Percentiles rank a stretch among this genome's conserved stretches.
phyloP scores from a whole-genome alignment of 306 rosid species.

The Lotus japonicus region DNA sequence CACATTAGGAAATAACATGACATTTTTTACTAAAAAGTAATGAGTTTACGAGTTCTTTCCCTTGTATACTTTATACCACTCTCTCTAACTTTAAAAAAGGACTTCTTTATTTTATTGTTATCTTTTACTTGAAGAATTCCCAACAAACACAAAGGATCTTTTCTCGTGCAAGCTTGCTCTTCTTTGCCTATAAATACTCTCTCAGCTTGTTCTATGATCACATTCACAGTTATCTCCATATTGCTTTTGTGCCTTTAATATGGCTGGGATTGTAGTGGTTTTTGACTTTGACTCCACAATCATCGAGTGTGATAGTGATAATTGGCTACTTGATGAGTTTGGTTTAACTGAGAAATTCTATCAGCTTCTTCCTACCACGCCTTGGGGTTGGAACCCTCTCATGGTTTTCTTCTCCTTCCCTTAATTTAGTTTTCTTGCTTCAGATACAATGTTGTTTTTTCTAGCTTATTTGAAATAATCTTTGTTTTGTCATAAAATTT shows the following conservation, averaged over 20 bases:
- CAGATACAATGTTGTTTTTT: background rate
- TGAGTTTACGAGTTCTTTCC: too few species aligned
- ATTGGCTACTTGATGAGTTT: slow-evolving; percentile 56
- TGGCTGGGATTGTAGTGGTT: slow-evolving; percentile 40
- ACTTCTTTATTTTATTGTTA: too few species aligned
- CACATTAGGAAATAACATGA: too few species aligned
- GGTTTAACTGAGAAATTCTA: slow-evolving; percentile 42
- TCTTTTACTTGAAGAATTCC: too few species aligned
- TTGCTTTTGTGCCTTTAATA: slow-evolving; percentile 6
- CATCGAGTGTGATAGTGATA: slow-evolving; percentile 60
- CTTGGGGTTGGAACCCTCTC: slow-evolving; percentile 59
- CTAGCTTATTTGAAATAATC: background rate
- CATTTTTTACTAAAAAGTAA: too few species aligned
- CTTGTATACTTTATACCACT: too few species aligned
- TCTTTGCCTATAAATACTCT: slow-evolving; percentile 8
- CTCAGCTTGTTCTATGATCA: background rate
- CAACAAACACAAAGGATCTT: too few species aligned
- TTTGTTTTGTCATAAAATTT: background rate
- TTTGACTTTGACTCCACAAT: slow-evolving; percentile 66
- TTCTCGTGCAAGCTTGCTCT: background rate
- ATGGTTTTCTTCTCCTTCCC: slow-evolving; percentile 36
- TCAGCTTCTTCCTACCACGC: slow-evolving; percentile 44
- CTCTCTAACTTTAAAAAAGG: too few species aligned
- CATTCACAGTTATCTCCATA: background rate
- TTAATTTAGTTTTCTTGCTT: background rate